phyloP scores from a whole-genome alignment of 768 basidiomycete genomes.

The Pleurotus sapidus region DNA sequence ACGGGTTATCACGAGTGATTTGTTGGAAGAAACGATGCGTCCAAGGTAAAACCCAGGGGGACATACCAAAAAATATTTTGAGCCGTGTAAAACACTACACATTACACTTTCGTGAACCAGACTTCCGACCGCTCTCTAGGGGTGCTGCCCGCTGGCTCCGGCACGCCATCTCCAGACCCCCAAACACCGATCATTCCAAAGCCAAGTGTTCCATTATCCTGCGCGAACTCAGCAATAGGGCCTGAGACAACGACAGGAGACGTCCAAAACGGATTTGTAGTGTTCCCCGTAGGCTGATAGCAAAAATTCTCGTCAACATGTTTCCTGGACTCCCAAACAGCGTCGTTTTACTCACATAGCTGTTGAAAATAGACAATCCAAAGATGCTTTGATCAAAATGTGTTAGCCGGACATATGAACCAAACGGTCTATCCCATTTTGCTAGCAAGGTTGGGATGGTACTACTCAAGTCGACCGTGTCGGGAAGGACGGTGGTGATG shows the following conservation, averaged over 20 bases:
- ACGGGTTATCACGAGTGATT: too few species aligned
- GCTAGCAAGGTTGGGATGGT: constrained; percentile 17
- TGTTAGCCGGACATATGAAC: constrained; percentile 13
- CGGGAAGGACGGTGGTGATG: constrained; percentile 15
- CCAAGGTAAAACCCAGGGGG: too few species aligned
- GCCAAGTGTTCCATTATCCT: constrained; percentile 10
- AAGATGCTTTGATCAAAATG: constrained; percentile 20
- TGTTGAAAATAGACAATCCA: constrained; percentile 14
- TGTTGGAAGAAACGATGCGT: too few species aligned
- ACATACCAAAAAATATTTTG: too few species aligned
- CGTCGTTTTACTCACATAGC: constrained; percentile 12
- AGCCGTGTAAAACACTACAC: too few species aligned
- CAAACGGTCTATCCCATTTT: constrained; percentile 14
- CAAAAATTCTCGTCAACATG: neutral
- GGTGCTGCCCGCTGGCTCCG: constrained; percentile 14
- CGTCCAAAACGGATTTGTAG: constrained; percentile 18
- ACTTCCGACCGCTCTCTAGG: constrained; percentile 22
- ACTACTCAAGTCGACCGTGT: constrained; percentile 9
- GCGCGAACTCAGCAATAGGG: constrained; percentile 15
- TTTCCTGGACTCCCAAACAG: neutral
- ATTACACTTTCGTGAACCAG: constrained; percentile 14
- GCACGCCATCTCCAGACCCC: constrained; percentile 17
- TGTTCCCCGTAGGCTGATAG: constrained; percentile 9
- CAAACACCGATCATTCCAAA: constrained; percentile 19
- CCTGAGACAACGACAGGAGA: constrained; percentile 11